Evolutionary conservation across 208 protist genomes (phyloP), one percentile per base, ranked within the genome.

Genomic region (Crithidia brevicula): DNA sequence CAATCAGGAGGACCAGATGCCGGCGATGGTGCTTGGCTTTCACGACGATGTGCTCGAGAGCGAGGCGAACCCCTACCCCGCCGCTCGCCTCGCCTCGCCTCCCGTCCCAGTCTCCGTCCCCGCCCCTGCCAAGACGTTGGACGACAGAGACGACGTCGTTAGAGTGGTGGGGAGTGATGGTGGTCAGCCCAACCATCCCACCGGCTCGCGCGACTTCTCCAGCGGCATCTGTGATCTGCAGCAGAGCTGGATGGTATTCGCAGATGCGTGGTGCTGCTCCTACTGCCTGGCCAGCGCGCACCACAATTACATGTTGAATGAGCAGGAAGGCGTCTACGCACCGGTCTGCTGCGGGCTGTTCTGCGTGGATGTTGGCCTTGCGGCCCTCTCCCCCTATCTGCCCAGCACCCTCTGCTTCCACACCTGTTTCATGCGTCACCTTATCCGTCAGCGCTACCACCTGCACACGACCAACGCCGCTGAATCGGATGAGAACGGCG

Each of bases 241-340:
- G 6, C 28, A 47, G 43, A 73, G 74, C 60, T 34, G 49, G 33
- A 20, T 31, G 10, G 40, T 53, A 31, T 67, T 25, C 49, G 8
- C 52, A 18, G 78, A 83, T 18, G 59, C 61, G 15, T 62, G 6
- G 11, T 45, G 56, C 47, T 80, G 78, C 51, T 27, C 51, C 20
- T 76, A 75, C 68, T 83, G 73, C 67, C 27, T 61, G 2, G 54
- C 45, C 45, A 63, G 59, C 25, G 57, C 49, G 7, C 72, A 76
- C 30, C 62, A 67, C 50, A 68, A 67, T 51, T 42, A 42, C 15
- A 25, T 78, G 3, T 36, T 74, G 11, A 62, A 58, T 45, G 43
- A 72, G 15, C 15, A 49, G 16, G 36, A 31, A n/a, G 72, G 72
- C 34, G 22, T 82, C 16, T 42, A 65, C 62, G 45, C 28, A 22